Evolutionary conservation across 1,284 basidiomycete species (phyloP).

Genomic region (Athelia sp.): DNA sequence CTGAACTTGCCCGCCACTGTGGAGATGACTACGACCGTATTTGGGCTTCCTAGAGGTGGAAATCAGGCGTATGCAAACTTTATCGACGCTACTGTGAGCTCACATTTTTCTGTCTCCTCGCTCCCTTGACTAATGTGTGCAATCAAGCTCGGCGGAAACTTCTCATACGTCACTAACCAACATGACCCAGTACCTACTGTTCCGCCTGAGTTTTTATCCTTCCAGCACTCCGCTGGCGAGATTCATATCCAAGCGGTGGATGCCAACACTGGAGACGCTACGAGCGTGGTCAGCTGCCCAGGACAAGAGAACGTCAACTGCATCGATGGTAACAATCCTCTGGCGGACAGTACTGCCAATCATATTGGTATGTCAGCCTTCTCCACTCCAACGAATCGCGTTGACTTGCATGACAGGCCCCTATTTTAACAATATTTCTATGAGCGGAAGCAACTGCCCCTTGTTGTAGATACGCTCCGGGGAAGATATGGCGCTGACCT

Average conservation of each 20-base stretch:
- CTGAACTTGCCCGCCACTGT: constrained; percentile 31
- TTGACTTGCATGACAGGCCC: constrained; percentile 3
- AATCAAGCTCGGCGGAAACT: constrained; percentile 20
- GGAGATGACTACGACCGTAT: constrained; percentile 31
- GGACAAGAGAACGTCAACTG: constrained; percentile 26
- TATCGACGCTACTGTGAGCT: constrained; percentile 27
- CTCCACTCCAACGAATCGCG: neutral
- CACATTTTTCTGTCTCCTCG: constrained; percentile 2
- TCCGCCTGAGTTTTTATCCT: constrained; percentile 27
- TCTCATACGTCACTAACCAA: constrained; percentile 29
- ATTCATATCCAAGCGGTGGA: constrained; percentile 29
- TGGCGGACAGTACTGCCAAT: constrained; percentile 14
- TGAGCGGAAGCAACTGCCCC: constrained; percentile 9
- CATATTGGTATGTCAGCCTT: constrained; percentile 15
- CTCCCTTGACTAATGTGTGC: neutral
- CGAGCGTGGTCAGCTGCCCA: constrained; percentile 16
- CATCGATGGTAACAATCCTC: constrained; percentile 13
- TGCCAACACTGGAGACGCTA: constrained; percentile 15
- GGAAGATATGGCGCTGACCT: too few species aligned
- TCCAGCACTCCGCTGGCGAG: constrained; percentile 27
- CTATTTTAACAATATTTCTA: constrained; percentile 10
- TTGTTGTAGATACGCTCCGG: constrained; percentile 1
- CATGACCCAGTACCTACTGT: constrained; percentile 33
- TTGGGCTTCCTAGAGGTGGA: constrained; percentile 39
- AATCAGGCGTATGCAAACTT: constrained; percentile 41